Evolutionary conservation across 2,329 filamentous ascomycete species (phyloP), one percentile per base, ranked within the genome.

Genomic region (Cytospora leucostoma): DNA sequence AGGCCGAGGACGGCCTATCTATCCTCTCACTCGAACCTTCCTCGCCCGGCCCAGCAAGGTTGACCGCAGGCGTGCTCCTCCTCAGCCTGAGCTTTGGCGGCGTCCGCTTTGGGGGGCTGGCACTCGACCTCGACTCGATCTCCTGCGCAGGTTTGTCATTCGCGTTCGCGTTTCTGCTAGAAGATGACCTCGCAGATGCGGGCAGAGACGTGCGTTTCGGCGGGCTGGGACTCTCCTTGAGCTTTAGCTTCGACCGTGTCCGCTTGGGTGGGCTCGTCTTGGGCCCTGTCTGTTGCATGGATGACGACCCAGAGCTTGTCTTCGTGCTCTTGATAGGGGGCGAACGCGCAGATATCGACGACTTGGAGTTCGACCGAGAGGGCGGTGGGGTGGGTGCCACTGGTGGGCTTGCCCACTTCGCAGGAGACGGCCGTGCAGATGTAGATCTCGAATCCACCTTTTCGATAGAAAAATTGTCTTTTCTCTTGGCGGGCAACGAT

Each of bases 81-180:
- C 56, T 59, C 21, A 66, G 54, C 34, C 55, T 64, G 19, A 66
- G 35, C 33, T 56, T 61, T 7, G 61, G 37, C 19, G 64, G 55
- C n/a, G 57, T 61, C 33, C 50, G 59, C 50, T 63, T 56, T 5
- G 60, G 40, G 15, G 54, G 55, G 6, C 38, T 55, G 27, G 62
- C 27, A 27, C 57, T 64, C 19, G 51, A 50, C 15, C 51, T 32
- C 21, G 51, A 35, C 8, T 49, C 34, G 4, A 19, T n/a, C 12
- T 4, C 27, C 21, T 56, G 47, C 8, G 37, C 15, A n/a, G 21
- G 34, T 7, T 21, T 32, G 17, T 32, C 33, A 21, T 19, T 3
- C 32, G 32, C n/a, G 12, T 11, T 13, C 8, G 3, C 15, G 12
- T 8, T 19, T 13, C 19, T 11, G 11, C 19, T 11, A 38, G 51